These are phyloP conservation scores for Cunninghamia lanceolata DNA, from an alignment of 75 land plant genomes.

Conservation along the genomic window DNA sequence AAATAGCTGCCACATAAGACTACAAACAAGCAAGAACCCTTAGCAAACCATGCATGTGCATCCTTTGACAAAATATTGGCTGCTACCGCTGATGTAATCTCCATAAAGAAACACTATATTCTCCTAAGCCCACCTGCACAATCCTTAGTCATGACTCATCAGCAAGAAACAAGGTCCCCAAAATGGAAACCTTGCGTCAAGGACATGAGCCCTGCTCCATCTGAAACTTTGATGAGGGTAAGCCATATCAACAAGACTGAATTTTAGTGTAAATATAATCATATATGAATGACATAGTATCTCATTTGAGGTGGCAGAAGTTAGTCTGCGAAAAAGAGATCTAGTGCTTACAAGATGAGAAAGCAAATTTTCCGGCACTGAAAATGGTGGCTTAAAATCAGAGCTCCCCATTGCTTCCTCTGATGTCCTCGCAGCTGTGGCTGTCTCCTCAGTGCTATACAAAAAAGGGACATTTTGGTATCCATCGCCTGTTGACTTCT, in stretches of 20 bases:
- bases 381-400: conserved; percentile 62
- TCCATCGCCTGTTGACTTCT: conserved; percentile 15
- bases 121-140: conserved; percentile 76
- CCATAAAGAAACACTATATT: conserved; percentile 22
- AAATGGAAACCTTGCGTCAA: conserved; percentile 42
- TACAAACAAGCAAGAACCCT: conserved; percentile 16
- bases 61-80: conserved; percentile 2
- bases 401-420: conserved; percentile 22
- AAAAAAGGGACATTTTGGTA: conserved; percentile 66
- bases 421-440: conserved; percentile 17
- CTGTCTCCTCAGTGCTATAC: conserved; percentile 33
- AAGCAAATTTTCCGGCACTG: conserved; percentile 61
- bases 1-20: conserved; percentile 10
- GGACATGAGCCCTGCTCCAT: conserved; percentile 54
- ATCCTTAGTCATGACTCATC: conserved; percentile 43
- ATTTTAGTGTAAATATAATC: conserved; percentile 5
- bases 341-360: conserved; percentile 56
- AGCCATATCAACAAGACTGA: conserved; percentile 16
- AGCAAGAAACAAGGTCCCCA: conserved; percentile 51
- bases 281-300: conserved; percentile 18
- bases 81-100: conserved; percentile 10
- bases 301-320: background rate
- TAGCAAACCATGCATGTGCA: conserved; percentile 16
- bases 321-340: background rate
- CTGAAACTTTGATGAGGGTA: conserved; percentile 66